These are phyloP conservation scores for Pichia sp. DNA, from an alignment of 1,139 yeast species.

Conservation along the genomic window DNA sequence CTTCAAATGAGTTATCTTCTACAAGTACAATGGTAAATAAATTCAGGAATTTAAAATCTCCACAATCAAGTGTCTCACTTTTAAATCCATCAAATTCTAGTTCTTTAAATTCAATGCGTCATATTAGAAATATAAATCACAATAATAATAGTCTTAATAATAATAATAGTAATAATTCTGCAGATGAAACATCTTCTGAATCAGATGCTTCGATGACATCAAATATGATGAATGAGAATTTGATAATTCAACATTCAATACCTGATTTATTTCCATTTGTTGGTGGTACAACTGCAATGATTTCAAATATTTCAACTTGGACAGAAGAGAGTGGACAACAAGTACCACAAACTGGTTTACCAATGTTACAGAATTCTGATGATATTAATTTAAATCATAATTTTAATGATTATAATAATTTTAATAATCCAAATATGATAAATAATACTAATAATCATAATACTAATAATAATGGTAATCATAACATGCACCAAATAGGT, in stretches of 20 bases:
- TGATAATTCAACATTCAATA: constrained; percentile 17
- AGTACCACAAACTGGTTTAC: constrained; percentile 30
- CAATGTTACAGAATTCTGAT: constrained; percentile 19
- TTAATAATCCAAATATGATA: not conserved
- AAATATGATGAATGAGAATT: constrained; percentile 4
- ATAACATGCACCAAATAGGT: not conserved
- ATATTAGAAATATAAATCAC: no score
- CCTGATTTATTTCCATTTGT: constrained; percentile 38
- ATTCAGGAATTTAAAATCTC: not conserved
- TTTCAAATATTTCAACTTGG: constrained; percentile 56
- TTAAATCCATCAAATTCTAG: not conserved
- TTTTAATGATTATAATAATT: not conserved
- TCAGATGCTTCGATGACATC: not conserved
- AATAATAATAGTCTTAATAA: no score
- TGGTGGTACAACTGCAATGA: constrained; percentile 53
- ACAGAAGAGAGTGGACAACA: constrained; percentile 41
- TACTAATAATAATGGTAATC: not conserved
- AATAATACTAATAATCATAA: not conserved
- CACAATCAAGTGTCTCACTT: constrained; percentile 1
- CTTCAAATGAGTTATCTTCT: not conserved
- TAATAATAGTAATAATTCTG: no score
- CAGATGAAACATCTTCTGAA: no score
- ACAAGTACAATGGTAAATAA: constrained; percentile 1
- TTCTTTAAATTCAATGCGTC: not conserved
- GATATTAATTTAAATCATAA: not conserved